These are phyloP conservation scores for Candida tibetensis DNA, from an alignment of 805 yeast genomes.

Conservation along the genomic window DNA sequence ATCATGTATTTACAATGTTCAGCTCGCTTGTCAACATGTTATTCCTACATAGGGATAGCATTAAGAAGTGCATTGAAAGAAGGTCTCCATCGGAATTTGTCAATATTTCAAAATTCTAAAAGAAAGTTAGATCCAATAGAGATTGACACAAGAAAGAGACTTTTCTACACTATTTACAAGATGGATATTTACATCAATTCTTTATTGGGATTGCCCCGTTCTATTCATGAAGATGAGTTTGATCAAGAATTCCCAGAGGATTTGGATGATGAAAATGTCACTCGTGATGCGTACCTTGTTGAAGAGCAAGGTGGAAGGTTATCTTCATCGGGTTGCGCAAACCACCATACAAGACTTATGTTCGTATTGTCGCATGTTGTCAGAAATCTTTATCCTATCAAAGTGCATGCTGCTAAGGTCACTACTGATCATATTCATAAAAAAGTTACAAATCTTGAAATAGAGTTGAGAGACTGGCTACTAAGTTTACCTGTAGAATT, in stretches of 20 bases:
- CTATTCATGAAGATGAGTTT: conserved; percentile 72
- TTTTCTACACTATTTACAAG: conserved; percentile 87
- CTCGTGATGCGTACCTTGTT: conserved; percentile 54
- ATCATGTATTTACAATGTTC: conserved; percentile 83
- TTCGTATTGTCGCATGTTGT: conserved; percentile 69
- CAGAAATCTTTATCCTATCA: conserved; percentile 71
- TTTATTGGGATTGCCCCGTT: conserved; percentile 79
- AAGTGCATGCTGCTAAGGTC: conserved; percentile 26
- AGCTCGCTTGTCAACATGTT: conserved; percentile 82
- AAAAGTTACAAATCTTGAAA: conserved; percentile 60
- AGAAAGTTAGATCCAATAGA: conserved; percentile 70
- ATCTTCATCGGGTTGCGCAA: conserved; percentile 77
- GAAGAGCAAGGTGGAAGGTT: conserved; percentile 50
- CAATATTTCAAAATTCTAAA: conserved; percentile 44
- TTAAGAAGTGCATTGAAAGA: conserved; percentile 76
- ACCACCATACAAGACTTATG: conserved; percentile 76
- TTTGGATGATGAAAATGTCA: conserved; percentile 82
- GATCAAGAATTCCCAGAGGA: conserved; percentile 87
- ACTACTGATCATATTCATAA: conserved; percentile 38
- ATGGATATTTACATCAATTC: conserved; percentile 89
- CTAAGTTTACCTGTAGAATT: conserved; percentile 66
- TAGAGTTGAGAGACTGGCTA: conserved; percentile 70
- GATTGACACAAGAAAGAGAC: conserved; percentile 75
- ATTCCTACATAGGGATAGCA: conserved; percentile 87
- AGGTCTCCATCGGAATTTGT: conserved; percentile 74